These are phyloP conservation scores for Mucor sp. DNA, from an alignment of 371 early-diverging fungal species.

Conservation along the genomic window DNA sequence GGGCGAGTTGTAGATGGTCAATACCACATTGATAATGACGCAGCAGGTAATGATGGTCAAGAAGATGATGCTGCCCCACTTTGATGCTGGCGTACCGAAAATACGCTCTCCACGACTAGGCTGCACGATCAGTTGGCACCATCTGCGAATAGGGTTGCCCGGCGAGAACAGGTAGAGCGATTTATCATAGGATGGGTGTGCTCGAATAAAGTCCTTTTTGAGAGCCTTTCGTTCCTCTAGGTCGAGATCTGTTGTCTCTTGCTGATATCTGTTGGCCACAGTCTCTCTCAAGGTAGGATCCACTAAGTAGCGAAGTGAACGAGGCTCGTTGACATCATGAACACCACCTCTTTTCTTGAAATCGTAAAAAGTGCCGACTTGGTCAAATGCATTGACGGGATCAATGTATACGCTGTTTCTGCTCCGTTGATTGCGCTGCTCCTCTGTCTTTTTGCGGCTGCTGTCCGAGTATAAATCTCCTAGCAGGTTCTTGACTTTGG, in stretches of 20 bases:
- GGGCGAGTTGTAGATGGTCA: conserved; percentile 61
- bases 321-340: conserved; percentile 19
- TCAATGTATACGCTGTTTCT: conserved; percentile 22
- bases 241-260: conserved; percentile 37
- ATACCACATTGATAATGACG: conserved; percentile 52
- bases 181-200: conserved; percentile 67
- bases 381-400: conserved; percentile 18
- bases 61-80: conserved; percentile 45
- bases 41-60: conserved; percentile 47
- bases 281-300: conserved; percentile 33
- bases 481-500: conserved; percentile 11
- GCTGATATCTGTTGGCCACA: conserved; percentile 25
- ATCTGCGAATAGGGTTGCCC: conserved; percentile 52
- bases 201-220: conserved; percentile 57
- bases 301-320: conserved; percentile 28
- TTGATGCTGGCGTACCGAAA: conserved; percentile 52
- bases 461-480: background rate
- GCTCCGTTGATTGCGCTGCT: background rate
- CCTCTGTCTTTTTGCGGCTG: background rate
- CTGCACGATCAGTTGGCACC: conserved; percentile 59
- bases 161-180: conserved; percentile 60
- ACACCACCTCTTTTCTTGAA: conserved; percentile 12
- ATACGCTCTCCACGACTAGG: conserved; percentile 58
- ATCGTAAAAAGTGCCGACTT: conserved; percentile 32
- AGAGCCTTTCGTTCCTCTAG: conserved; percentile 49